Evolutionary conservation across 805 yeast genomes (phyloP).

Genomic region (Maudiozyma bulderi): DNA sequence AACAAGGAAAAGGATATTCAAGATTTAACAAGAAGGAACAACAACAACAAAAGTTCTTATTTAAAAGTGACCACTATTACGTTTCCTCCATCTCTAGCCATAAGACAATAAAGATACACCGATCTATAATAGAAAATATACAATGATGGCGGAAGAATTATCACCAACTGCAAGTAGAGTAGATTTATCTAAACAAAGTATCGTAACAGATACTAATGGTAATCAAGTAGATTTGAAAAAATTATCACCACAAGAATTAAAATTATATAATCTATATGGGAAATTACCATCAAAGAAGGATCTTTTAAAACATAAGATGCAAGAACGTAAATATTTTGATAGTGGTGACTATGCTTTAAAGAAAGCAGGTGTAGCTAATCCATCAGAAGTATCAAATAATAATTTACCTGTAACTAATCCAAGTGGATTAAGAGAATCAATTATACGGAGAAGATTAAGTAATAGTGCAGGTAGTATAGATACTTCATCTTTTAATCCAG

Average conservation of each 20-base stretch:
- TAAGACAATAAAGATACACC: not conserved
- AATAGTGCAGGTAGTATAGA: slow-evolving; percentile 26
- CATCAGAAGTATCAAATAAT: slow-evolving; percentile 23
- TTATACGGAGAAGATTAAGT: slow-evolving; percentile 28
- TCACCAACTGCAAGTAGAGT: slow-evolving; percentile 23
- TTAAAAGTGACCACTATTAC: too few species aligned
- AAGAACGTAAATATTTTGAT: slow-evolving; percentile 86
- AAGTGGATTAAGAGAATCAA: slow-evolving; percentile 28
- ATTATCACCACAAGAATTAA: slow-evolving; percentile 69
- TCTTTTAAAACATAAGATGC: slow-evolving; percentile 60
- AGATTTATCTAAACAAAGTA: slow-evolving; percentile 11
- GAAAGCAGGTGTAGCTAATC: slow-evolving; percentile 43
- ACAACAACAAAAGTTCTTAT: too few species aligned
- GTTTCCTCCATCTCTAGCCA: not conserved
- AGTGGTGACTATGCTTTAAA: slow-evolving; percentile 91
- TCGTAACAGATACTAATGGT: slow-evolving; percentile 8
- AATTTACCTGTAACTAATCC: slow-evolving; percentile 30
- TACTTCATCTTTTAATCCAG: slow-evolving; percentile 8
- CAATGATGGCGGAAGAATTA: slow-evolving; percentile 9
- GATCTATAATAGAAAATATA: not conserved
- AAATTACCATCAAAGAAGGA: slow-evolving; percentile 76
- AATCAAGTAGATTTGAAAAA: slow-evolving; percentile 41
- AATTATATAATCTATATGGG: slow-evolving; percentile 72
- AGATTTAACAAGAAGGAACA: too few species aligned
- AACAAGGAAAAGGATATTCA: too few species aligned